Base-by-base conservation (phyloP, 805 yeast species). In the Hanseniaspora valbyensis region DNA sequence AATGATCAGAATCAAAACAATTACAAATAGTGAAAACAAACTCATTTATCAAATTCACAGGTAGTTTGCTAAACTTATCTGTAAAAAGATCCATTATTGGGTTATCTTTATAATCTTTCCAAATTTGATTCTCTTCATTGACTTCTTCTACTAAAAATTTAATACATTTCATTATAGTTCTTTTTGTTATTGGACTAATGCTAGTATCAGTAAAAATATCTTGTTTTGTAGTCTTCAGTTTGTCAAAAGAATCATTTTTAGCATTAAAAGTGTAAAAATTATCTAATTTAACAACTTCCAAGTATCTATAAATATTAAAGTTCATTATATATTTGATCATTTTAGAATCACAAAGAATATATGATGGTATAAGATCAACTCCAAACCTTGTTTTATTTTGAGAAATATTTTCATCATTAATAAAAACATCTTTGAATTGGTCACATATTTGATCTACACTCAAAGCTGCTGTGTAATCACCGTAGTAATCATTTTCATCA, bases 191-290 rank as follows among this genome's bases (percentile, higher is more conserved):
- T 49, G 89, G 69, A 12, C 84, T 71, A 55, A 92, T 69, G 4
- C 83, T 72, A 64, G 87, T 92, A 66, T 87, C 89, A 19, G 95
- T 84, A 69, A 90, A 90, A 41, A 90, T 89, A 59, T 88, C 96
- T 66, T 90, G 94, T 63, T 88, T 90, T 26, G 95, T 77, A 54
- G 83, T 83, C 29, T 88, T 75, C 61, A 89, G 76, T 63, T 86
- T 86, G 57, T 83, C 95, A 68, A 92, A 90, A 46, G 79, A 73
- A 64, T 90, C 96, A 61, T 86, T 83, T 65, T 89, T 96, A 2
- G 22, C 2, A 29, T 33, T 30, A 66, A 76, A 92, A n/a, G 95
- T 85, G 65, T 92, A 97, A 69, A 90, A 89, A 56, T 80, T 82
- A 41, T 86, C 77, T 55, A 90, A 69, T 22, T 95, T 80, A 68